A percentile compares a stretch with the other conserved stretches of the same genome.
Conservation (phyloP, 345 rosid species). For the Kandelia obovata region DNA sequence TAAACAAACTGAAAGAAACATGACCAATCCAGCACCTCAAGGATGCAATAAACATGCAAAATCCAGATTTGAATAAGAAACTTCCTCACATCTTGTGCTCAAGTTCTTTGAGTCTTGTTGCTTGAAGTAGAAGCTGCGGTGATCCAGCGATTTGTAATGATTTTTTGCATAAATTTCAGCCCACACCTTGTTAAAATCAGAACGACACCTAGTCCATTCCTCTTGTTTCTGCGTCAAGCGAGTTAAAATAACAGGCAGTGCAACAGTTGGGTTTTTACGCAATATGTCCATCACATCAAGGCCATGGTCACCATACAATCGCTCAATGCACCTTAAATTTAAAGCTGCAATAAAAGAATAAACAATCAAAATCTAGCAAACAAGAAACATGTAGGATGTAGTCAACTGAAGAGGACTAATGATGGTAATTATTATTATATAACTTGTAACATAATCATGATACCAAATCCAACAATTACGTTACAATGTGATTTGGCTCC, state of each 20-base stretch:
- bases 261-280: not conserved
- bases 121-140: constrained; percentile 98
- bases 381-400: not conserved
- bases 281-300: constrained; percentile 4
- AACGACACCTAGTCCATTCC: not conserved
- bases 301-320: constrained; percentile 8
- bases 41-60: not conserved
- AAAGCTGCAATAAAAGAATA: constrained; percentile 47
- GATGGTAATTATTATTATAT: too few relatives aligned
- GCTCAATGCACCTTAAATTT: constrained; percentile 75
- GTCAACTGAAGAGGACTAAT: not conserved
- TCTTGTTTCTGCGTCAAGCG: constrained; percentile 6
- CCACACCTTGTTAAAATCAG: not conserved
- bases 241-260: not conserved
- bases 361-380: constrained; percentile 8
- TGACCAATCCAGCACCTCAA: not conserved
- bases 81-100: constrained; percentile 77
- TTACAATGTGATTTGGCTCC: constrained; percentile 6
- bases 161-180: constrained; percentile 42
- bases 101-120: constrained; percentile 96
- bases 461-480: not conserved
- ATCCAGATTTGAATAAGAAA: not conserved
- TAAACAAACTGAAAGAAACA: too few relatives aligned
- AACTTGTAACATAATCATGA: too few relatives aligned
- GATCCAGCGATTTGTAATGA: constrained; percentile 96